A percentile compares a stretch with the other conserved stretches of the same genome.
Conservation (phyloP, 208 protist species). For the Wallacemonas sp. region DNA sequence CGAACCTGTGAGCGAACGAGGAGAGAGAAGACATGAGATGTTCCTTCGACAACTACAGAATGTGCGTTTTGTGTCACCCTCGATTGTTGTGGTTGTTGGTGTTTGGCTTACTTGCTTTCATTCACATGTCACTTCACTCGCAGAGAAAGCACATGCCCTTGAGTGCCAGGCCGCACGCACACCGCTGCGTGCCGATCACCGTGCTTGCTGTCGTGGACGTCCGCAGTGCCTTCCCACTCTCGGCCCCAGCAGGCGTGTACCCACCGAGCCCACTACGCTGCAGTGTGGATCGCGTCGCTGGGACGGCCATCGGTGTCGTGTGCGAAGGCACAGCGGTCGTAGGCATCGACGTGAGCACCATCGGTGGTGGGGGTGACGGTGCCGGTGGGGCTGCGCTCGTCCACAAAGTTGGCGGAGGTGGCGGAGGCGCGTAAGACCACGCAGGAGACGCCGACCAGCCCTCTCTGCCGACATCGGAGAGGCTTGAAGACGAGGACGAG, state of each 20-base stretch:
- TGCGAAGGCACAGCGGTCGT: not conserved
- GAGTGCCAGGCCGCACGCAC: conserved; percentile 54
- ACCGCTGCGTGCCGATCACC: conserved; percentile 17
- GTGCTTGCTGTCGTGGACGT: not conserved
- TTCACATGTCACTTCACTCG: conserved; percentile 30
- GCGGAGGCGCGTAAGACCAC: not conserved
- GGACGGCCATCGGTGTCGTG: not conserved
- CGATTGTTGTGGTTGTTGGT: not conserved
- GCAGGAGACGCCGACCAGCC: not conserved
- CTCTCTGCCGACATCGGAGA: no score
- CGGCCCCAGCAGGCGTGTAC: not conserved
- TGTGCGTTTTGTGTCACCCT: no score
- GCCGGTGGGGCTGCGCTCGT: not conserved
- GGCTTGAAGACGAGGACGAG: not conserved
- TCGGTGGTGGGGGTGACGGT: not conserved
- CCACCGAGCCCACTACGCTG: conserved; percentile 5
- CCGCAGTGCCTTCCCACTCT: not conserved
- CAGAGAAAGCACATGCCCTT: conserved; percentile 75
- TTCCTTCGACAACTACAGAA: no score
- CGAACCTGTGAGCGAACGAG: no score
- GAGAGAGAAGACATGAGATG: no score
- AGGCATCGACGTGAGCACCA: not conserved
- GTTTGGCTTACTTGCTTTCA: no score
- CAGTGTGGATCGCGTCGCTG: not conserved
- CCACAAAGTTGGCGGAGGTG: not conserved